Evolutionary conservation across 352 stramenopile genomes (phyloP).

Genomic region (Discostella stelligera): DNA sequence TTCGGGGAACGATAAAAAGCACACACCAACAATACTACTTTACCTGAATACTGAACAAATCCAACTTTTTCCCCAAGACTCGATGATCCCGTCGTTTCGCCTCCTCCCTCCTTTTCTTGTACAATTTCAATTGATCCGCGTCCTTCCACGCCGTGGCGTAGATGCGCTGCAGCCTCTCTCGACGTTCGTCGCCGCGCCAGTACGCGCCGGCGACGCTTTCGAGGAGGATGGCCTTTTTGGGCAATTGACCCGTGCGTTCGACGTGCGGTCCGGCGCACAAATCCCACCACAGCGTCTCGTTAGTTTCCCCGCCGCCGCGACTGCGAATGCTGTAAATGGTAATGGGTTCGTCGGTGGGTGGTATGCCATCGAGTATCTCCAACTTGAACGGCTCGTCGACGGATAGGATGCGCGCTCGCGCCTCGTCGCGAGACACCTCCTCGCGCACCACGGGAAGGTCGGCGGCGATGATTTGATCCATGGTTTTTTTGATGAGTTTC

Average conservation of each 20-base stretch:
- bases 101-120: slow-evolving; percentile 89
- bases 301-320: not conserved
- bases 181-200: slow-evolving; percentile 88
- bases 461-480: slow-evolving; percentile 94
- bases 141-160: slow-evolving; percentile 95
- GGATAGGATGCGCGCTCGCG: slow-evolving; percentile 84
- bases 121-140: slow-evolving; percentile 81
- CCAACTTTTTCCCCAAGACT: slow-evolving; percentile 85
- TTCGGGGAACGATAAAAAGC: not conserved
- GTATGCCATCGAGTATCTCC: slow-evolving; percentile 85
- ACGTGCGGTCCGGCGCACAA: slow-evolving; percentile 95
- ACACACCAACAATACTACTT: slow-evolving; percentile 3
- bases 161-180: slow-evolving; percentile 92
- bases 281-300: slow-evolving; percentile 87
- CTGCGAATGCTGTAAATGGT: slow-evolving; percentile 85
- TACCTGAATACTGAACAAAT: slow-evolving; percentile 85
- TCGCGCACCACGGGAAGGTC: slow-evolving; percentile 90
- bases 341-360: slow-evolving; percentile 85
- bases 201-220: slow-evolving; percentile 84
- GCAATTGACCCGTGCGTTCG: slow-evolving; percentile 87
- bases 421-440: slow-evolving; percentile 88
- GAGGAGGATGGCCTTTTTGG: slow-evolving; percentile 79
- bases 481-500: slow-evolving; percentile 86
- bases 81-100: slow-evolving; percentile 96
- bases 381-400: slow-evolving; percentile 95